phyloP scores from a whole-genome alignment of 1,284 basidiomycete genomes.

The Tetrapyrgos nigripes region DNA sequence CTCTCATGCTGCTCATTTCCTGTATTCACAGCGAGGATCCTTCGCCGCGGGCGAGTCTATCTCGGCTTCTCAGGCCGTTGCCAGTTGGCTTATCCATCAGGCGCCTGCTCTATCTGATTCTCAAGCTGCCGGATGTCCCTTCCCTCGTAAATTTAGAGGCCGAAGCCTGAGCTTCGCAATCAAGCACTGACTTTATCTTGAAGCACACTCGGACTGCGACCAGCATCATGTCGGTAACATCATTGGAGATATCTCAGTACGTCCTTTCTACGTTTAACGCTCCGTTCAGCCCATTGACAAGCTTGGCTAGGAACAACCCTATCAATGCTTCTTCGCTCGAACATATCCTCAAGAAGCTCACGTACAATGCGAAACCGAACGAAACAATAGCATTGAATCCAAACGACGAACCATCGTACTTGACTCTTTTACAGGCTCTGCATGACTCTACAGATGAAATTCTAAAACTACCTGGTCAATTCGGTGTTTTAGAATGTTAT shows the following conservation, averaged over 20 bases:
- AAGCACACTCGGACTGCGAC: too few species aligned
- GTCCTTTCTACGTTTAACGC: neutral
- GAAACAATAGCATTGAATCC: neutral
- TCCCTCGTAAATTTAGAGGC: neutral
- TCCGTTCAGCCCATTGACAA: neutral
- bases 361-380: neutral
- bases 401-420: conserved; percentile 6
- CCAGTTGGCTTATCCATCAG: neutral
- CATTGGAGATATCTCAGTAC: conserved; percentile 8
- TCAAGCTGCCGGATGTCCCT: neutral
- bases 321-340: conserved; percentile 2
- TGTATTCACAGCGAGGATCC: too few species aligned
- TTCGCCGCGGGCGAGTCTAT: neutral
- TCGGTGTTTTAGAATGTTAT: neutral
- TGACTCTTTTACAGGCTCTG: conserved; percentile 9
- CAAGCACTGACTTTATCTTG: too few species aligned
- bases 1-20: too few species aligned
- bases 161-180: too few species aligned
- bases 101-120: neutral
- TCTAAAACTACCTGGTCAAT: conserved; percentile 8
- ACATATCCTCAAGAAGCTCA: conserved; percentile 1
- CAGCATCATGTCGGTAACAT: conserved; percentile 13
- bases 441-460: conserved; percentile 6
- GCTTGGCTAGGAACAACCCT: conserved; percentile 2
- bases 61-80: neutral